phyloP scores from a whole-genome alignment of 2,329 filamentous ascomycete genomes.

The Calonectria naviculata region DNA sequence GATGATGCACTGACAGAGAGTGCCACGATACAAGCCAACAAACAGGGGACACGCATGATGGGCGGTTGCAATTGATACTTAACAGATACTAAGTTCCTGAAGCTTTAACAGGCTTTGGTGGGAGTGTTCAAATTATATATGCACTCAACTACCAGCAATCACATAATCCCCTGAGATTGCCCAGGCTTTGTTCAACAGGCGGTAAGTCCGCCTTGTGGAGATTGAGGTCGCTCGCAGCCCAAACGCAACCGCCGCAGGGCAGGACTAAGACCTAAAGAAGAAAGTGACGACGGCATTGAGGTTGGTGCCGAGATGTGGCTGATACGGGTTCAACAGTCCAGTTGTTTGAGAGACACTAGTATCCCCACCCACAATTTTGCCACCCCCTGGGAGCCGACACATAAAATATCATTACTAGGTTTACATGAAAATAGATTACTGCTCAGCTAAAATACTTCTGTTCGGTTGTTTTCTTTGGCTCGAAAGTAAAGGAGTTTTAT shows the following conservation, averaged over 20 bases:
- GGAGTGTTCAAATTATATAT: not conserved
- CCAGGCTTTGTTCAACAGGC: not conserved
- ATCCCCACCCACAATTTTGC: not conserved
- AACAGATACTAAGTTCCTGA: not conserved
- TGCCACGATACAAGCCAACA: not conserved
- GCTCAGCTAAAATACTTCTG: too few species aligned
- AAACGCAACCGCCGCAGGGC: not conserved
- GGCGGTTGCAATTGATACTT: not conserved
- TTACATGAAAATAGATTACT: too few species aligned
- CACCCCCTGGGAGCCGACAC: not conserved
- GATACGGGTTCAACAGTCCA: too few species aligned
- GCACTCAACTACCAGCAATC: not conserved
- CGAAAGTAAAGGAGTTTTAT: too few species aligned
- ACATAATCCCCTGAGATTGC: not conserved
- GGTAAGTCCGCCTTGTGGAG: not conserved
- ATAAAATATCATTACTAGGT: not conserved
- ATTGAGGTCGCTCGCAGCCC: not conserved
- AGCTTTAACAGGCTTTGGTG: not conserved
- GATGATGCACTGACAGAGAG: not conserved
- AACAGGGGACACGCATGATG: not conserved
- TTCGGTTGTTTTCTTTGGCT: too few species aligned
- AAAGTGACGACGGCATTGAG: not conserved
- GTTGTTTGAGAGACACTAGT: not conserved
- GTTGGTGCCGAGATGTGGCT: not conserved
- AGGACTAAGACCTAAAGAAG: not conserved